These are phyloP conservation scores for Diplodia intermedia DNA, from an alignment of 2,329 filamentous ascomycete species.

Conservation along the genomic window DNA sequence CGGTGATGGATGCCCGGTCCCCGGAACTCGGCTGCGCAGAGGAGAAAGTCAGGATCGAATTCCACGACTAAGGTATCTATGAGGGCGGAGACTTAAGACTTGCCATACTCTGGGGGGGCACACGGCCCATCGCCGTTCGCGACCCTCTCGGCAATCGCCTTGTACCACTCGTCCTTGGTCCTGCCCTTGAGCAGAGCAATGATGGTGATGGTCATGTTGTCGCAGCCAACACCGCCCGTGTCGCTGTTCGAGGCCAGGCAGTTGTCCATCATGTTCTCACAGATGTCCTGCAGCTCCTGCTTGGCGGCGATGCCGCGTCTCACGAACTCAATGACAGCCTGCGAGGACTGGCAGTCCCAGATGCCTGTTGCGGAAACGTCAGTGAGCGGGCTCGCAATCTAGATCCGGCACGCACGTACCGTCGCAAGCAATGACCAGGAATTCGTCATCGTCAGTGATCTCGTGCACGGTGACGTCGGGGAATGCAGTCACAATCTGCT, in stretches of 20 bases:
- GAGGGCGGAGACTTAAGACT: constrained; percentile 61
- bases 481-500: constrained; percentile 97
- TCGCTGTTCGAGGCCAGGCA: constrained; percentile 97
- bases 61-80: constrained; percentile 36
- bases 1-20: constrained; percentile 58
- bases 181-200: constrained; percentile 88
- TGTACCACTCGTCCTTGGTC: constrained; percentile 98
- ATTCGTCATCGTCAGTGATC: constrained; percentile 91
- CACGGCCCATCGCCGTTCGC: constrained; percentile 97
- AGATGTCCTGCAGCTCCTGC: constrained; percentile 92
- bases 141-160: constrained; percentile 90
- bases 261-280: constrained; percentile 99
- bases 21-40: constrained; percentile 57
- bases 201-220: constrained; percentile 99
- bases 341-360: constrained; percentile 99
- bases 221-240: constrained; percentile 95
- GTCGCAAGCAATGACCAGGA: constrained; percentile 60
- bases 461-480: constrained; percentile 94
- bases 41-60: constrained; percentile 46
- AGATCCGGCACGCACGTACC: constrained; percentile 39
- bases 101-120: constrained; percentile 99
- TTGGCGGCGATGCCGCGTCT: constrained; percentile 94
- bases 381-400: constrained; percentile 34
- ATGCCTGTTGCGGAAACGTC: constrained; percentile 70
- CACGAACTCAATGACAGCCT: constrained; percentile 96